Conservation (phyloP, 495 filamentous ascomycete genomes). For the Xylaria venustula region DNA sequence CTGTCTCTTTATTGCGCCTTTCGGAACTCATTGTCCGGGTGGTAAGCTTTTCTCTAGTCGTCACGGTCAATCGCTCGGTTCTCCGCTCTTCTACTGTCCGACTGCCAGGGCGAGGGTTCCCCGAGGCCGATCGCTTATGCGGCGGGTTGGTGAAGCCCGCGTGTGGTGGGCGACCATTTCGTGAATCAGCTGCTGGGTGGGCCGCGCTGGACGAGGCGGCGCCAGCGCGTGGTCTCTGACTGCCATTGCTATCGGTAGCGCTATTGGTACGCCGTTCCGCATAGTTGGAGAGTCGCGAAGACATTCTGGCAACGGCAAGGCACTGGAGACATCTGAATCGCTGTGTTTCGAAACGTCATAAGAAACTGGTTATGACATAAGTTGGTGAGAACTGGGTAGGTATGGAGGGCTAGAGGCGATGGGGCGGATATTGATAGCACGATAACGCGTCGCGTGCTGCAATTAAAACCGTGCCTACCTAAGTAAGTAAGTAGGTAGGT, state of each 20-base stretch:
- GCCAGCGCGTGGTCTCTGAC: slow-evolving; percentile 36
- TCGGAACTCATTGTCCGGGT: slow-evolving; percentile 64
- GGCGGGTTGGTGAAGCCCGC: slow-evolving; percentile 29
- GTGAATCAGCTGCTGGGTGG: slow-evolving; percentile 18
- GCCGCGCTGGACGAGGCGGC: slow-evolving; percentile 25
- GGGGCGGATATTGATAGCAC: not conserved
- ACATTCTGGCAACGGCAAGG: slow-evolving; percentile 31
- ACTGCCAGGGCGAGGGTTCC: slow-evolving; percentile 38
- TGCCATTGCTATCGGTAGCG: slow-evolving; percentile 33
- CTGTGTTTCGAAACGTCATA: slow-evolving; percentile 13
- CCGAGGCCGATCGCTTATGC: slow-evolving; percentile 45
- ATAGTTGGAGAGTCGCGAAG: slow-evolving; percentile 33
- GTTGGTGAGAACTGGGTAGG: not conserved
- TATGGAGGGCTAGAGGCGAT: too few species aligned
- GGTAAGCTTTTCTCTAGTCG: slow-evolving; percentile 63
- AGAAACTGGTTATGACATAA: slow-evolving; percentile 3
- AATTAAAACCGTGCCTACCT: not conserved
- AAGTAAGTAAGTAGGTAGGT: not conserved
- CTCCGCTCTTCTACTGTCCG: slow-evolving; percentile 42
- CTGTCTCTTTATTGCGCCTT: slow-evolving; percentile 50
- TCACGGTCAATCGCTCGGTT: slow-evolving; percentile 55
- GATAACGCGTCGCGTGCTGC: slow-evolving; percentile 7
- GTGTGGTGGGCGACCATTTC: slow-evolving; percentile 23
- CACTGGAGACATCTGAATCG: slow-evolving; percentile 23
- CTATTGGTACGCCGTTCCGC: slow-evolving; percentile 42